phyloP scores from a whole-genome alignment of 2,329 filamentous ascomycete species.

The Aureobasidium sp. region DNA sequence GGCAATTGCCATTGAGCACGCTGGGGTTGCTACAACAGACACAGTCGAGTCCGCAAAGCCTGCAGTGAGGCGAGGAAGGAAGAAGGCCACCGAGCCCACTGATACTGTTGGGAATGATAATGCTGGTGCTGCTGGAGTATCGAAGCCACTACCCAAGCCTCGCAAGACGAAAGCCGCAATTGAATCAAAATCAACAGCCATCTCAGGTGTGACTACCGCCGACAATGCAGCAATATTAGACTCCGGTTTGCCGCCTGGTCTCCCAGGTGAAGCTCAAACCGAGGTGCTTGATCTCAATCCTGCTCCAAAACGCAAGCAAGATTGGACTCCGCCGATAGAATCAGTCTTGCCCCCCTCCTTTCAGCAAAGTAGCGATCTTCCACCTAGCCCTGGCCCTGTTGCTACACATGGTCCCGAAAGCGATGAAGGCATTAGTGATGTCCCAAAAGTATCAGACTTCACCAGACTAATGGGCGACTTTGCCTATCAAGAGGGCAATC shows the following conservation, averaged over 20 bases:
- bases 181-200: neutral
- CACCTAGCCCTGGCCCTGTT: neutral
- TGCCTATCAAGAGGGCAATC: slow-evolving; percentile 9
- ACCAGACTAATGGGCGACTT: slow-evolving; percentile 5
- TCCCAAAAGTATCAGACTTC: neutral
- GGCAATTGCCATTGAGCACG: neutral
- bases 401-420: neutral
- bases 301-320: neutral
- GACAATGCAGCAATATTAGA: neutral
- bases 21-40: neutral
- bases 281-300: neutral
- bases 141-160: neutral
- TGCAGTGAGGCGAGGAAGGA: neutral
- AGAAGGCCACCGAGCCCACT: neutral
- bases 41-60: neutral
- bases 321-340: slow-evolving; percentile 10
- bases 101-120: neutral
- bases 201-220: neutral
- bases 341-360: slow-evolving; percentile 8
- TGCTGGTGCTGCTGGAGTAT: neutral
- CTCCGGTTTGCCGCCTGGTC: neutral
- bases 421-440: neutral
- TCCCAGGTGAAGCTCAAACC: neutral
- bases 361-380: neutral
- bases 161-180: neutral